These are phyloP conservation scores for Thinopyrum elongatum DNA, from an alignment of 176 grass and related monocot species.

Conservation along the genomic window DNA sequence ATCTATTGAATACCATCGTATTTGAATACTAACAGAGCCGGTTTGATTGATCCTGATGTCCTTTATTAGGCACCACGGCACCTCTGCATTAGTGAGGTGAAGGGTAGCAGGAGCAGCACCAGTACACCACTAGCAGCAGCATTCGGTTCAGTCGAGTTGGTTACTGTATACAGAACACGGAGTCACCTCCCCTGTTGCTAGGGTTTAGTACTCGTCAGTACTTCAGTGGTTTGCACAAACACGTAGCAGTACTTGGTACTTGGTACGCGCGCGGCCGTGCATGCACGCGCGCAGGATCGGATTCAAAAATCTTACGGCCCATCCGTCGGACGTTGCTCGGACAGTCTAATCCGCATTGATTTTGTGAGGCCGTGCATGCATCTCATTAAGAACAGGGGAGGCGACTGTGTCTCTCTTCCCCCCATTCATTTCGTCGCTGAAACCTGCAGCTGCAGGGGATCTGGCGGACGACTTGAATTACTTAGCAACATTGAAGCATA, in stretches of 20 bases:
- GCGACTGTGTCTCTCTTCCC: background rate
- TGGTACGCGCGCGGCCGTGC: conserved; percentile 7
- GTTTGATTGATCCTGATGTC: background rate
- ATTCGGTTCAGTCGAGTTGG: background rate
- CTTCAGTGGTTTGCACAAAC: conserved; percentile 25
- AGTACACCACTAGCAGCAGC: background rate
- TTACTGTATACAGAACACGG: conserved; percentile 1
- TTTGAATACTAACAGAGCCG: background rate
- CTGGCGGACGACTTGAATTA: conserved; percentile 42
- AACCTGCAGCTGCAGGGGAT: conserved; percentile 39
- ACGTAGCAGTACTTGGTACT: background rate
- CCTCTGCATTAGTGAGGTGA: conserved; percentile 18
- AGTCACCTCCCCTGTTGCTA: background rate
- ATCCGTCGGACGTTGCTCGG: background rate
- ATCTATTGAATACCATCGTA: background rate
- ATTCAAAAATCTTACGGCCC: background rate
- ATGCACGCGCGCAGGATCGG: background rate
- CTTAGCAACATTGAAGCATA: conserved; percentile 33
- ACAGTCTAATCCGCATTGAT: conserved; percentile 8
- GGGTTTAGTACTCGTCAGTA: background rate
- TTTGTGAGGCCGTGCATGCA: conserved; percentile 39
- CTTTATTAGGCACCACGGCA: conserved; percentile 24
- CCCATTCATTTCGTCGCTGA: conserved; percentile 28
- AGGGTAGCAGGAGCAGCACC: background rate
- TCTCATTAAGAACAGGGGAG: background rate